Conservation (phyloP, 2,329 filamentous ascomycete species). For the Teratosphaeria destructans region DNA sequence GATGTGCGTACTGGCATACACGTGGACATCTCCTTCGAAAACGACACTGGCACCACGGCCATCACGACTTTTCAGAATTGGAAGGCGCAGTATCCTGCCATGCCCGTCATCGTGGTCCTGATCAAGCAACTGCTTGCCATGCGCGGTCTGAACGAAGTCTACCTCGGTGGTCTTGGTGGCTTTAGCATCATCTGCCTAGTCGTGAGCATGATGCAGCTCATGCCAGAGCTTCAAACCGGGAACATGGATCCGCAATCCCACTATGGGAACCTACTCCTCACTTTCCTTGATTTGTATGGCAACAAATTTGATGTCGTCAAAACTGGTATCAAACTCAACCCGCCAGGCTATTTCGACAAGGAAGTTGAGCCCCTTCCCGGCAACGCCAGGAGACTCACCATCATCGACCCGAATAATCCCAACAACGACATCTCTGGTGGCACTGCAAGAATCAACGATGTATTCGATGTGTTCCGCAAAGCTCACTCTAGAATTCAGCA, state of each 20-base stretch:
- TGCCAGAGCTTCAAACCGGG: constrained; percentile 58
- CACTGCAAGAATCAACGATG: constrained; percentile 57
- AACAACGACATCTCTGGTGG: constrained; percentile 86
- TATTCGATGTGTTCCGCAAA: constrained; percentile 59
- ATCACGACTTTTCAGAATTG: constrained; percentile 71
- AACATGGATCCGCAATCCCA: constrained; percentile 53
- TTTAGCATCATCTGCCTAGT: constrained; percentile 92
- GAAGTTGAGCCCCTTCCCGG: constrained; percentile 27
- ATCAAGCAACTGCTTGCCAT: constrained; percentile 91
- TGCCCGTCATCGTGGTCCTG: constrained; percentile 76
- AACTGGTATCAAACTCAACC: constrained; percentile 65
- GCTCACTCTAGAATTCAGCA: constrained; percentile 46
- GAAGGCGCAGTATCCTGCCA: constrained; percentile 68
- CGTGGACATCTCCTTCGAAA: constrained; percentile 93
- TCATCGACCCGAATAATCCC: constrained; percentile 81
- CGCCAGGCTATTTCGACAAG: constrained; percentile 68
- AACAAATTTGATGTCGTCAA: constrained; percentile 61
- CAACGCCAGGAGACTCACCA: constrained; percentile 61
- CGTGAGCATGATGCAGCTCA: constrained; percentile 73
- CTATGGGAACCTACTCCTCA: constrained; percentile 69
- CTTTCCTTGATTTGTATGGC: constrained; percentile 85
- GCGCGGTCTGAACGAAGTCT: constrained; percentile 82
- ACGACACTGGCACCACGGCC: constrained; percentile 67
- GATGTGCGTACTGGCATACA: constrained; percentile 68
- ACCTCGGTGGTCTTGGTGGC: constrained; percentile 81